phyloP scores from a whole-genome alignment of 495 filamentous ascomycete genomes.

The Hypoxylon fragiforme region DNA sequence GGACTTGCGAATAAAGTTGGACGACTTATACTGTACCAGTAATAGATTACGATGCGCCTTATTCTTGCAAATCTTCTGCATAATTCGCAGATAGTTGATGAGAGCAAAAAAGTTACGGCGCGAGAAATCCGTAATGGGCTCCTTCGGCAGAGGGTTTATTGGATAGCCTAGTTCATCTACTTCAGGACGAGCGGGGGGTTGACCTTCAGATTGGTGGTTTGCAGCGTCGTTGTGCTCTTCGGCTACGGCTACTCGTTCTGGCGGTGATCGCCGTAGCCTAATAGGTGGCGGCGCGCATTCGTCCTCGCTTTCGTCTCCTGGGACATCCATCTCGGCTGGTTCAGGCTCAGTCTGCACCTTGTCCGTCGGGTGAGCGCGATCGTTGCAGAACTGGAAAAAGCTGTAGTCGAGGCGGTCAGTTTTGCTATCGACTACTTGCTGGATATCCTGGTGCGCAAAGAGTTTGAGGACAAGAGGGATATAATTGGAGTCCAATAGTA shows the following conservation, averaged over 20 bases:
- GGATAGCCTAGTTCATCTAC: constrained; percentile 89
- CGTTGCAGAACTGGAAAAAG: constrained; percentile 87
- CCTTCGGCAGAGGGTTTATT: constrained; percentile 61
- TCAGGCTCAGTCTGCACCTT: constrained; percentile 26
- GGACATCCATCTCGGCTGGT: constrained; percentile 25
- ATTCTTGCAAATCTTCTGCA: constrained; percentile 95
- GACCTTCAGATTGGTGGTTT: constrained; percentile 32
- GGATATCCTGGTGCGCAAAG: constrained; percentile 89
- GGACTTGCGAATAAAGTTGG: constrained; percentile 82
- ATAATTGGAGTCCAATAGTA: constrained; percentile 92
- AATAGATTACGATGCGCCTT: constrained; percentile 93
- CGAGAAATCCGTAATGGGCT: constrained; percentile 86
- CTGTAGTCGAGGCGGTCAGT: constrained; percentile 82
- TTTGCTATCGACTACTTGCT: constrained; percentile 80
- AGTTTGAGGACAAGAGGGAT: constrained; percentile 89
- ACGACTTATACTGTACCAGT: constrained; percentile 92
- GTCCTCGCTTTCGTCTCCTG: constrained; percentile 57
- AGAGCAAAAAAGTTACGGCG: constrained; percentile 91
- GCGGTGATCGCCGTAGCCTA: constrained; percentile 55
- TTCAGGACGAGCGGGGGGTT: constrained; percentile 61
- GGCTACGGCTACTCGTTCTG: constrained; percentile 25
- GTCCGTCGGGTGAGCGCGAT: constrained; percentile 40
- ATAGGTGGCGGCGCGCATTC: constrained; percentile 87
- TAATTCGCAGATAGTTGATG: constrained; percentile 90
- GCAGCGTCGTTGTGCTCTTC: constrained; percentile 29